Conservation (phyloP, 2,329 filamentous ascomycete genomes). For the Karstenula rhodostoma region DNA sequence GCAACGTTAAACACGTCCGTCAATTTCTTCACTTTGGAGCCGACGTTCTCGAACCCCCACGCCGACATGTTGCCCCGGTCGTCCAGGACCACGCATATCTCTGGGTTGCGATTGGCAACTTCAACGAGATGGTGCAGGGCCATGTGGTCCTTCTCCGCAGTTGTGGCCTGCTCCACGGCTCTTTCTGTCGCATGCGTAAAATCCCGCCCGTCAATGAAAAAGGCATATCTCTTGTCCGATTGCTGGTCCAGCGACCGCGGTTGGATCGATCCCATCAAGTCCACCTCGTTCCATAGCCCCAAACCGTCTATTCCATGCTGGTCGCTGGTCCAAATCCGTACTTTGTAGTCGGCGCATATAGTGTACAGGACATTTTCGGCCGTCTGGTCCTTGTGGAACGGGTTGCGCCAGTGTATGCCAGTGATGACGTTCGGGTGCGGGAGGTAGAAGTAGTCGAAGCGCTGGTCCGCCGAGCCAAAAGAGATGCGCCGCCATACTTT, state of each 20-base stretch:
- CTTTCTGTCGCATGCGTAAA: constrained; percentile 80
- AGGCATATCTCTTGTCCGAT: constrained; percentile 69
- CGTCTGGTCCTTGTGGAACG: constrained; percentile 77
- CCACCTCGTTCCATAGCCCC: constrained; percentile 81
- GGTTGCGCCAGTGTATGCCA: constrained; percentile 83
- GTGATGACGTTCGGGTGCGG: constrained; percentile 85
- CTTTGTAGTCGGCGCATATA: constrained; percentile 78
- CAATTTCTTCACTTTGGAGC: constrained; percentile 70
- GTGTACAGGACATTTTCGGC: constrained; percentile 91
- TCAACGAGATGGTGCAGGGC: constrained; percentile 85
- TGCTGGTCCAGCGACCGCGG: constrained; percentile 55
- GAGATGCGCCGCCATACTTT: constrained; percentile 92
- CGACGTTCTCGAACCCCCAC: constrained; percentile 90
- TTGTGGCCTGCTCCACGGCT: constrained; percentile 71
- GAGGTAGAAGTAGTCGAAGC: constrained; percentile 91
- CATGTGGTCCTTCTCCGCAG: constrained; percentile 70
- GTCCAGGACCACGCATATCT: constrained; percentile 87
- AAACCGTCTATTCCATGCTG: constrained; percentile 74
- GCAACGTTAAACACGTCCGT: constrained; percentile 85
- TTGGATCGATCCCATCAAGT: constrained; percentile 76
- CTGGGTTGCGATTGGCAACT: constrained; percentile 82
- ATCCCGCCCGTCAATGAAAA: constrained; percentile 83
- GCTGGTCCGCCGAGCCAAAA: constrained; percentile 81
- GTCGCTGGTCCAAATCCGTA: constrained; percentile 87
- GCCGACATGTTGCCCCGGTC: constrained; percentile 86